phyloP scores from a whole-genome alignment of 129 eudicot species.

The Erigeron canadensis region DNA sequence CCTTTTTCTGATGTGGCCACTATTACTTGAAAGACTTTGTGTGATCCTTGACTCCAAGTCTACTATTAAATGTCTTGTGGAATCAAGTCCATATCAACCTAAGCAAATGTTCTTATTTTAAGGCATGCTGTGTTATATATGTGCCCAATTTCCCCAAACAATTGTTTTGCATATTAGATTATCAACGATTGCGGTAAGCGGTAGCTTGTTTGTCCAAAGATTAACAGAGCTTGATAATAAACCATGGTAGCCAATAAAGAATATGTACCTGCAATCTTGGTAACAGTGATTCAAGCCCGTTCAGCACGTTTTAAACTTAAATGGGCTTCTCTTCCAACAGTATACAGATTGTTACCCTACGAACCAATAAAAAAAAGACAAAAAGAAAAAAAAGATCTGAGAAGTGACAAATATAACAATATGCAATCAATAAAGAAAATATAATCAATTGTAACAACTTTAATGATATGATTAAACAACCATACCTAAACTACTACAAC shows the following conservation, averaged over 20 bases:
- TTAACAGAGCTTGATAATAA: background rate
- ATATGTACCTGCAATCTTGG: constrained; percentile 73
- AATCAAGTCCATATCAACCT: too few species aligned
- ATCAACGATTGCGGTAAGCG: constrained; percentile 66
- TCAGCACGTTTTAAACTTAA: constrained; percentile 87
- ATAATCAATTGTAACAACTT: too few species aligned
- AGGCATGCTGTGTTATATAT: too few species aligned
- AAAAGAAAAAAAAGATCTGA: constrained; percentile 6
- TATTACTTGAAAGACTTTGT: too few species aligned
- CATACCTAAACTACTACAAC: too few species aligned
- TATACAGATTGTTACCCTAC: constrained; percentile 75
- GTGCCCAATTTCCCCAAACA: too few species aligned
- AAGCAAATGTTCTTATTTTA: too few species aligned
- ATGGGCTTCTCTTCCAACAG: constrained; percentile 93
- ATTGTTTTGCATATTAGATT: constrained; percentile 64
- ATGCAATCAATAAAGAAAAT: too few species aligned
- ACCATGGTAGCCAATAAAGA: constrained; percentile 9
- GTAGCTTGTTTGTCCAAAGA: constrained; percentile 18
- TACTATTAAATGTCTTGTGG: too few species aligned
- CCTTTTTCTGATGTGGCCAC: constrained; percentile 56
- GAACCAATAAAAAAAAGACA: constrained; percentile 19
- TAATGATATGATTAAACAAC: too few species aligned
- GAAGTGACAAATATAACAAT: too few species aligned
- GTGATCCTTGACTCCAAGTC: too few species aligned
- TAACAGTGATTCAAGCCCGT: constrained; percentile 77